Evolutionary conservation across 257 asterid species (phyloP).

Genomic region (Perilla frutescens): DNA sequence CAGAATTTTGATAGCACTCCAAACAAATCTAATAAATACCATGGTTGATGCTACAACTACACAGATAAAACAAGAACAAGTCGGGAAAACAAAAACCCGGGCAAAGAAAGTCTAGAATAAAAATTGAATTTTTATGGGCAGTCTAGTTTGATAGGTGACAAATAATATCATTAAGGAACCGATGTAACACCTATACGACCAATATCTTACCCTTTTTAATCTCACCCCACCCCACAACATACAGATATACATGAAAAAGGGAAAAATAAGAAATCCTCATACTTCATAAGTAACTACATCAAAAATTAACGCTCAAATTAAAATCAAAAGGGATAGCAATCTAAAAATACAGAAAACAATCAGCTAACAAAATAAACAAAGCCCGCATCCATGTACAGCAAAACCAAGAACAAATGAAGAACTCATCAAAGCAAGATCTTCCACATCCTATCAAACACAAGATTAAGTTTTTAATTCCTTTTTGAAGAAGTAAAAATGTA

Average conservation of each 20-base stretch:
- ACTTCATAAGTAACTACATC: no score
- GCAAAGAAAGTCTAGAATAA: background rate
- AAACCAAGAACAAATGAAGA: background rate
- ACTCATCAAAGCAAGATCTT: background rate
- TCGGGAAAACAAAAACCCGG: background rate
- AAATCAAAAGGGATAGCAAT: background rate
- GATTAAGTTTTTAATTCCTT: no score
- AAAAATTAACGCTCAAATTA: background rate
- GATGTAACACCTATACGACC: background rate
- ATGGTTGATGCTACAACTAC: background rate
- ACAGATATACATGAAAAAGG: background rate
- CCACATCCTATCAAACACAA: background rate
- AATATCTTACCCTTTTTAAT: background rate
- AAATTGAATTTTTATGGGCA: background rate
- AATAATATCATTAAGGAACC: background rate
- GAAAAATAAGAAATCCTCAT: background rate
- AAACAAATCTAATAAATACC: background rate
- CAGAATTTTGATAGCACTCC: background rate
- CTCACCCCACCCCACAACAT: background rate
- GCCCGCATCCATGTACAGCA: background rate
- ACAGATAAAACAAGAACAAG: constrained; percentile 3
- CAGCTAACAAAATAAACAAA: no score
- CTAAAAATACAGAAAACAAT: background rate
- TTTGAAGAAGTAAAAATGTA: no score
- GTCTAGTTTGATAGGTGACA: background rate